phyloP scores from a whole-genome alignment of 371 early-diverging fungal genomes.

The Lichtheimia ornata region DNA sequence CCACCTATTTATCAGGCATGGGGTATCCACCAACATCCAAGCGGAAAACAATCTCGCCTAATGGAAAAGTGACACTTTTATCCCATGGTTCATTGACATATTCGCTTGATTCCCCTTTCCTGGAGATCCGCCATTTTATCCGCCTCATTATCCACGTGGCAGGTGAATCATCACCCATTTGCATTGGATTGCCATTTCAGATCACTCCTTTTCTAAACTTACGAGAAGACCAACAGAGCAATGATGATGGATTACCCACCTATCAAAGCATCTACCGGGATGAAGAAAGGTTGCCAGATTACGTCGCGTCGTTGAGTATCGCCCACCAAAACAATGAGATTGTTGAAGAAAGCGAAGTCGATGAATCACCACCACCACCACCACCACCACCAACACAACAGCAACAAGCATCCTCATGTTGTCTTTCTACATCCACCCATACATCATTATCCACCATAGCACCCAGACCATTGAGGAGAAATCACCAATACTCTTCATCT shows the following conservation, averaged over 20 bases:
- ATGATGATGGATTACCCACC: conserved; percentile 23
- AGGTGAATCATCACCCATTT: conserved; percentile 20
- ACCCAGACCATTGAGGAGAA: too few relatives aligned
- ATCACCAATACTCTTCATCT: too few relatives aligned
- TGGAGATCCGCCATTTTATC: conserved; percentile 28
- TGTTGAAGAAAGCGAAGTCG: too few relatives aligned
- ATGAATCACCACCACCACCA: too few relatives aligned
- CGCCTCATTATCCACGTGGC: conserved; percentile 23
- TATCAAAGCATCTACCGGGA: conserved; percentile 26
- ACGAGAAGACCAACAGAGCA: not conserved
- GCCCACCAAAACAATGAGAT: too few relatives aligned
- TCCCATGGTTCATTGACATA: conserved; percentile 15
- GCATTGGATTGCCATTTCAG: conserved; percentile 32
- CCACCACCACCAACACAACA: too few relatives aligned
- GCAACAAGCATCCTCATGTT: too few relatives aligned
- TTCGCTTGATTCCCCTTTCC: conserved; percentile 37
- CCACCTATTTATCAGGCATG: too few relatives aligned
- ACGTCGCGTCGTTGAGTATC: conserved; percentile 8
- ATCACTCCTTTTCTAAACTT: conserved; percentile 14
- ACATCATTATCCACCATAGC: too few relatives aligned
- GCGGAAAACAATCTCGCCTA: too few relatives aligned
- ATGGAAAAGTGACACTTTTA: conserved; percentile 3
- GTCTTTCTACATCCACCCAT: too few relatives aligned
- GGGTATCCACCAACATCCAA: too few relatives aligned
- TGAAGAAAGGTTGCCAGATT: conserved; percentile 29